Percentiles rank a stretch among this genome's conserved stretches.
phyloP scores from a whole-genome alignment of 352 stramenopile genomes.

The Phytopythium aichiense region DNA sequence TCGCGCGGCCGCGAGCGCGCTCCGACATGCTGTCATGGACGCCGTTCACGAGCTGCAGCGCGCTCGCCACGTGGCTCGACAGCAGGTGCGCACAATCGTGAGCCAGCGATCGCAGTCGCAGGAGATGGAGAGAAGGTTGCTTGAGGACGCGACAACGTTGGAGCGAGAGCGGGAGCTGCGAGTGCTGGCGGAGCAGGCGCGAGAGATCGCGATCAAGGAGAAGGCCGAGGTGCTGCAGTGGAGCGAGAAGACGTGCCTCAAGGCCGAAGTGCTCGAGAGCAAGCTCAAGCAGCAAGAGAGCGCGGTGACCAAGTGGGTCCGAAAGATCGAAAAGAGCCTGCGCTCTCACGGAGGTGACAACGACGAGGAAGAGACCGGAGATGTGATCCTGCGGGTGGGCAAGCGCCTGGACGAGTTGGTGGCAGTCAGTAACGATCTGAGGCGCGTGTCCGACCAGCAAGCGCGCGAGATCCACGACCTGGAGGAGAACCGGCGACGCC shows the following conservation, averaged over 20 bases:
- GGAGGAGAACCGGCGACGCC: conserved; percentile 10
- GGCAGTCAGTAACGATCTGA: conserved; percentile 15
- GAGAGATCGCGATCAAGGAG: conserved; percentile 56
- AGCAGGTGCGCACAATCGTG: conserved; percentile 33
- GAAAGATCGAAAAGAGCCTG: neutral
- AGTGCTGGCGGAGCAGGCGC: conserved; percentile 44
- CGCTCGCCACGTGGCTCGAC: conserved; percentile 22
- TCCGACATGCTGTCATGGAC: conserved; percentile 47
- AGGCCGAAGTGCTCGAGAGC: conserved; percentile 36
- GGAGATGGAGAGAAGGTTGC: conserved; percentile 40
- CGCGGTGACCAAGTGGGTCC: conserved; percentile 1
- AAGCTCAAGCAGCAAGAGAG: conserved; percentile 29
- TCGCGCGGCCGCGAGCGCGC: conserved; percentile 34
- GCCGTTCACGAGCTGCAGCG: conserved; percentile 50
- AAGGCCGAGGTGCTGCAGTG: conserved; percentile 60
- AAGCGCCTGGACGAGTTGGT: conserved; percentile 21
- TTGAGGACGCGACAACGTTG: conserved; percentile 29
- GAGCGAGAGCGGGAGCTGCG: conserved; percentile 41
- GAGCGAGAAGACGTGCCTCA: conserved; percentile 53
- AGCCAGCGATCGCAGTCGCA: conserved; percentile 16
- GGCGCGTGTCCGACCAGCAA: conserved; percentile 16
- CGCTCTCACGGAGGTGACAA: neutral
- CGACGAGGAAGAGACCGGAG: neutral
- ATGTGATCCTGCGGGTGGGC: conserved; percentile 13
- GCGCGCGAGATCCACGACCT: conserved; percentile 16